phyloP scores from a whole-genome alignment of 176 grass and related monocot genomes.

The Juncus inflexus region DNA sequence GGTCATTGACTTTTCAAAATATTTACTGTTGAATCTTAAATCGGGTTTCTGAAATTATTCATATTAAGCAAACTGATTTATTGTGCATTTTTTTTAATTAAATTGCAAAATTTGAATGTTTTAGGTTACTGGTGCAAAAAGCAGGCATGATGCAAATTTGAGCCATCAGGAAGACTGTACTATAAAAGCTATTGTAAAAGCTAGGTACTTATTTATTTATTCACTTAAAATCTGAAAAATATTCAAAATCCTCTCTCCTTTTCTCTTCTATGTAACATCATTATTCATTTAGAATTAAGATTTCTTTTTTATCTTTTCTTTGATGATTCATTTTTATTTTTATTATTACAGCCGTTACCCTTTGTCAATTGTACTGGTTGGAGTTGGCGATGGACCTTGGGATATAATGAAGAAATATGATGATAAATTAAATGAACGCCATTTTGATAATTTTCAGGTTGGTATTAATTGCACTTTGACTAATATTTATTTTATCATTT shows the following conservation, averaged over 20 bases:
- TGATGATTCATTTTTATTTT: constrained; percentile 11
- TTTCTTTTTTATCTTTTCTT: background rate
- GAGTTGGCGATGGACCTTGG: constrained; percentile 42
- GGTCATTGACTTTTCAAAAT: too few species aligned
- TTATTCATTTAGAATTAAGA: too few species aligned
- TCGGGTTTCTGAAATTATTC: background rate
- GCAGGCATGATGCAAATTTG: background rate
- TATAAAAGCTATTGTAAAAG: constrained; percentile 24
- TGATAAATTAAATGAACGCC: constrained; percentile 10
- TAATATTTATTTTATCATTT: too few species aligned
- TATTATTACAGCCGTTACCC: constrained; percentile 27
- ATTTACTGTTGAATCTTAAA: too few species aligned
- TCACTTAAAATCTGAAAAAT: background rate
- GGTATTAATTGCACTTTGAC: background rate
- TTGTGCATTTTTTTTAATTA: background rate
- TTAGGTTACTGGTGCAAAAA: background rate
- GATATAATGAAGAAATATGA: constrained; percentile 33
- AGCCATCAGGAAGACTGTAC: constrained; percentile 38
- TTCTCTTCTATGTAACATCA: too few species aligned
- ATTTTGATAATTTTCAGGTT: constrained; percentile 53
- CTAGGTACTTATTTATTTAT: constrained; percentile 18
- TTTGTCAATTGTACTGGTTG: constrained; percentile 38
- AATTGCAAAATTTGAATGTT: background rate
- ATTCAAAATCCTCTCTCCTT: too few species aligned
- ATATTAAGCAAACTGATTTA: background rate